A percentile compares a stretch with the other conserved stretches of the same genome.
Evolutionary conservation across 2,329 filamentous ascomycete genomes (phyloP).

Genomic region (Trichoderma pleuroti): DNA sequence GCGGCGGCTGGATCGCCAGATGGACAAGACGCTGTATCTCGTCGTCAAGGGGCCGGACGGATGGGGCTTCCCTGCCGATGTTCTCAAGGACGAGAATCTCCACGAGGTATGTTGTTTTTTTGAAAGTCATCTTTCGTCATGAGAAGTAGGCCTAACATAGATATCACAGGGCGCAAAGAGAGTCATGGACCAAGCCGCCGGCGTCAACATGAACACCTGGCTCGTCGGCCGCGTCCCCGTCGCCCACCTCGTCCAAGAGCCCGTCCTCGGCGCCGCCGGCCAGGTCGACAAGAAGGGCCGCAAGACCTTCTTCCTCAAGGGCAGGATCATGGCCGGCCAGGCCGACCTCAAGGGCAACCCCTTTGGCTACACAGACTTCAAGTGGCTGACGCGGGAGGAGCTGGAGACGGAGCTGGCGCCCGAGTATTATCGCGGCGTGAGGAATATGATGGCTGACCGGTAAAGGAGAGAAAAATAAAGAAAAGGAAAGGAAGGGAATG

Average conservation of each 20-base stretch:
- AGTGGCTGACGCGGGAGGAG: conserved; percentile 91
- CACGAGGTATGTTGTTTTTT: conserved; percentile 64
- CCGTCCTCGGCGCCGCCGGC: conserved; percentile 43
- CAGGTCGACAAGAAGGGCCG: conserved; percentile 53
- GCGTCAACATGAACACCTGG: conserved; percentile 98
- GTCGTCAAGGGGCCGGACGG: conserved; percentile 71
- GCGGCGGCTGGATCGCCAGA: conserved; percentile 71
- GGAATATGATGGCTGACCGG: conserved; percentile 79
- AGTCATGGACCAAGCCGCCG: conserved; percentile 71
- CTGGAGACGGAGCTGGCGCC: conserved; percentile 62
- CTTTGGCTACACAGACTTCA: conserved; percentile 75
- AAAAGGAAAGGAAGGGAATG: neutral
- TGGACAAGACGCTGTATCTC: conserved; percentile 83
- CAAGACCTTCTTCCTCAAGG: conserved; percentile 96
- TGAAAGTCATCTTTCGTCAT: no score
- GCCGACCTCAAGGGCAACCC: conserved; percentile 70
- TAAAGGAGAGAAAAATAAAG: conserved; percentile 42
- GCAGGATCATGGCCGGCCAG: conserved; percentile 95
- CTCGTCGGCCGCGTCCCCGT: conserved; percentile 87
- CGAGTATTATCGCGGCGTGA: conserved; percentile 70
- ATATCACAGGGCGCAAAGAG: conserved; percentile 70
- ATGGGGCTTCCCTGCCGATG: conserved; percentile 80
- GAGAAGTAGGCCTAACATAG: neutral
- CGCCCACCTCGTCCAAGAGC: conserved; percentile 67
- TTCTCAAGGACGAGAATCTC: conserved; percentile 70